Percentiles rank a stretch among this genome's conserved stretches.
Evolutionary conservation across 345 rosid species (phyloP).

Genomic region (Syzygium aqueum): DNA sequence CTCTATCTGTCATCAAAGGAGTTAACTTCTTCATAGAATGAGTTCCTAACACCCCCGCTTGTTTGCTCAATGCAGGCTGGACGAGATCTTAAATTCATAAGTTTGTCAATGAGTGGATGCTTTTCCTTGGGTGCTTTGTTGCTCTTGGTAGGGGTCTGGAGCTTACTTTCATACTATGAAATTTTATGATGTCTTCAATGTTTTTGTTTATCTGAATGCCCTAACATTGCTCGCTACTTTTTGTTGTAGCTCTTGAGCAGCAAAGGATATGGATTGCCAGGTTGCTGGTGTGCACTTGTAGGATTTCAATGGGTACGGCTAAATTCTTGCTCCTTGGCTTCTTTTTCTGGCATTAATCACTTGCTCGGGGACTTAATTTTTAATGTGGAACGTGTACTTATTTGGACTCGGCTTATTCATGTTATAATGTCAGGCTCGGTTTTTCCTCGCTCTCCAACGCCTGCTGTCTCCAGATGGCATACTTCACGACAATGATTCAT

Average conservation of each 20-base stretch:
- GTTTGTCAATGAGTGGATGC: constrained; percentile 69
- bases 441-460: constrained; percentile 31
- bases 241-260: constrained; percentile 23
- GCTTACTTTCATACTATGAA: not conserved
- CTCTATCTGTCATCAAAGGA: not conserved
- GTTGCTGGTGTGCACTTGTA: constrained; percentile 41
- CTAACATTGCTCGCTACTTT: not conserved
- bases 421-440: constrained; percentile 26
- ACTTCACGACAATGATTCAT: constrained; percentile 23
- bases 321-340: not conserved
- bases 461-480: constrained; percentile 37
- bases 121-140: constrained; percentile 38
- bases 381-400: not conserved
- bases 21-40: not conserved
- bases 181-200: not conserved
- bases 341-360: not conserved
- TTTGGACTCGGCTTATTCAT: not conserved
- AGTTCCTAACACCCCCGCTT: not conserved
- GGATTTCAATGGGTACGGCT: constrained; percentile 49
- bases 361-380: not conserved
- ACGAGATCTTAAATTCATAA: constrained; percentile 65
- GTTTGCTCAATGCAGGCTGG: constrained; percentile 47
- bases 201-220: not conserved
- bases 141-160: constrained; percentile 35
- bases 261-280: constrained; percentile 35